phyloP scores from a whole-genome alignment of 495 filamentous ascomycete genomes.

The Penicilliopsis zonata region DNA sequence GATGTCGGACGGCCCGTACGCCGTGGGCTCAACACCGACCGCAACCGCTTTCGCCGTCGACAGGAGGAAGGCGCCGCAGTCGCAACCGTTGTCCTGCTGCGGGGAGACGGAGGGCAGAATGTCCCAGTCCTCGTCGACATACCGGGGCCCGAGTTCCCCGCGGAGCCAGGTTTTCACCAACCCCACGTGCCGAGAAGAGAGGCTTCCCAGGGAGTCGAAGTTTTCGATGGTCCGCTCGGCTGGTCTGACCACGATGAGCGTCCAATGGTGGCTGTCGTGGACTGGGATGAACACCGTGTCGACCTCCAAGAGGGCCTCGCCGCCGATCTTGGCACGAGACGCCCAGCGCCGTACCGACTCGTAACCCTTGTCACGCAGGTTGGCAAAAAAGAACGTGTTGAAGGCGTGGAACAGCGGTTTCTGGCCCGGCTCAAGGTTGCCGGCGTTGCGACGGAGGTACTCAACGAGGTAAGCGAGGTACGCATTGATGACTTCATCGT shows the following conservation, averaged over 20 bases:
- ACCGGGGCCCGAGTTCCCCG: conserved; percentile 43
- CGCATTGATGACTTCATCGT: conserved; percentile 70
- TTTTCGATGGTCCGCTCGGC: conserved; percentile 51
- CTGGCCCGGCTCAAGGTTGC: conserved; percentile 28
- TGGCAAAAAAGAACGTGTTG: conserved; percentile 59
- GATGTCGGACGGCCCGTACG: conserved; percentile 46
- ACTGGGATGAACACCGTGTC: conserved; percentile 54
- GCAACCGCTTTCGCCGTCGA: conserved; percentile 62
- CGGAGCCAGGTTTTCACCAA: conserved; percentile 43
- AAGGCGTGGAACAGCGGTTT: conserved; percentile 58
- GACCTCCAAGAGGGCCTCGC: conserved; percentile 38
- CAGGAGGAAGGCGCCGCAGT: conserved; percentile 74
- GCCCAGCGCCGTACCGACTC: conserved; percentile 38
- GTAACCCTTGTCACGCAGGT: conserved; percentile 40
- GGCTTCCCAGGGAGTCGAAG: conserved; percentile 55
- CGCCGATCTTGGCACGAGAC: conserved; percentile 42
- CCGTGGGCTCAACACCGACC: conserved; percentile 48
- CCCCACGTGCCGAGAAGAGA: conserved; percentile 17
- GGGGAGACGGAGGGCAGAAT: conserved; percentile 33
- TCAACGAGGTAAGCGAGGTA: conserved; percentile 50
- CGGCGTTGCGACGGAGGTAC: conserved; percentile 40
- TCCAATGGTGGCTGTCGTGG: conserved; percentile 38
- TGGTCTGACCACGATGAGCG: conserved; percentile 60
- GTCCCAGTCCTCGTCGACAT: conserved; percentile 50
- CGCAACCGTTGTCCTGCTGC: conserved; percentile 55